phyloP scores from a whole-genome alignment of 441 rosid genomes.

The Eruca vesicaria region DNA sequence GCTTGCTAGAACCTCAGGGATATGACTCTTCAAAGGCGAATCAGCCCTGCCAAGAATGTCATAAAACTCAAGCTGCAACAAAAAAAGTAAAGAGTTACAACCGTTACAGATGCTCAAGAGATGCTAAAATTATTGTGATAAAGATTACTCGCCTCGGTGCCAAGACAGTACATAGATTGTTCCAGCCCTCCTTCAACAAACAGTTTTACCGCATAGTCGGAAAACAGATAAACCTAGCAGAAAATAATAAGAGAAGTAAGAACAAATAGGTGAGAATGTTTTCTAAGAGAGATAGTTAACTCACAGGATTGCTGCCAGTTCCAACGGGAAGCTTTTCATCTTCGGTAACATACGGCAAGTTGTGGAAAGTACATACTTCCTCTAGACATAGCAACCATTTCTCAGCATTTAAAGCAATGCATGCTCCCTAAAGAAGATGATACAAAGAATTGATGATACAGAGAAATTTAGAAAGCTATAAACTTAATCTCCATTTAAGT shows the following conservation, averaged over 20 bases:
- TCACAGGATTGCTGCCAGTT: constrained; percentile 96
- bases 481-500: background rate
- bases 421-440: constrained; percentile 67
- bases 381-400: constrained; percentile 79
- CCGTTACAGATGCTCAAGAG: constrained; percentile 1
- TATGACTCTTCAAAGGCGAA: constrained; percentile 61
- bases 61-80: constrained; percentile 85
- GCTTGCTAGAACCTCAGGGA: constrained; percentile 82
- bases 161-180: constrained; percentile 76
- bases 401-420: constrained; percentile 80
- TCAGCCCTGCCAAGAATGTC: constrained; percentile 44
- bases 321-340: constrained; percentile 94
- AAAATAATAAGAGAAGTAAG: constrained; percentile 27
- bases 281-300: constrained; percentile 24
- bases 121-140: background rate
- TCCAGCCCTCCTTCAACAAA: constrained; percentile 89
- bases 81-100: constrained; percentile 24
- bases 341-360: constrained; percentile 58
- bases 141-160: constrained; percentile 68
- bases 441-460: constrained; percentile 5
- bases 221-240: constrained; percentile 79
- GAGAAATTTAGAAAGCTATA: constrained; percentile 1
- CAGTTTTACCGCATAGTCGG: constrained; percentile 74
- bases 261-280: background rate
- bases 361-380: constrained; percentile 71